phyloP scores from a whole-genome alignment of 1,139 yeast species.

The Hansenula lynferdii region DNA sequence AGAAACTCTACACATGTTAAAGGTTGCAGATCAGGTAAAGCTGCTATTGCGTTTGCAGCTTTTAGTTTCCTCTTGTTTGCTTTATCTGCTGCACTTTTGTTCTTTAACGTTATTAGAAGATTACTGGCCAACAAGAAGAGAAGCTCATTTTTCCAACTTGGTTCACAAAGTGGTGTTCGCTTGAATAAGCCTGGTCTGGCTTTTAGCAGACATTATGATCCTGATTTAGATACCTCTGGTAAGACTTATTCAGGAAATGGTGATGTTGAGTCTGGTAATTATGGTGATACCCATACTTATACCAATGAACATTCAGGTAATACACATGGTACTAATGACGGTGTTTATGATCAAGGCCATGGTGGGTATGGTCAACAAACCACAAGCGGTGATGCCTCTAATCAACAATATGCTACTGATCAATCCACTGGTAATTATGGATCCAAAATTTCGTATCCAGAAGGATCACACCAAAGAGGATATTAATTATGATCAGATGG shows the following conservation, averaged over 20 bases:
- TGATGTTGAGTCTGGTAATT: slow-evolving; percentile 1
- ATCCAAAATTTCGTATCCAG: background rate
- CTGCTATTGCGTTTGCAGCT: slow-evolving; percentile 31
- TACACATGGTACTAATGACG: background rate
- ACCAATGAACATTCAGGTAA: background rate
- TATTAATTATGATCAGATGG: background rate
- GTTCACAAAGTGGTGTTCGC: slow-evolving; percentile 5
- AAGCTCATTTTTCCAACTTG: slow-evolving; percentile 10
- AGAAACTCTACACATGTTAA: slow-evolving; percentile 1
- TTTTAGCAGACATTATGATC: slow-evolving; percentile 6
- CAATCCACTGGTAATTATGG: background rate
- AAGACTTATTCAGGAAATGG: background rate
- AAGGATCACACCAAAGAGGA: background rate
- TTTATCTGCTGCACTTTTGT: slow-evolving; percentile 20
- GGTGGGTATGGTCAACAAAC: background rate
- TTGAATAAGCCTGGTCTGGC: slow-evolving; percentile 15
- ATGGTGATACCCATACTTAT: background rate
- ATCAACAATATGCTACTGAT: background rate
- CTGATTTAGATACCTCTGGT: slow-evolving; percentile 5
- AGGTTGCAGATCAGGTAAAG: slow-evolving; percentile 26
- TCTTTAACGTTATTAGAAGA: slow-evolving; percentile 25
- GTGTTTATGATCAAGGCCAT: background rate
- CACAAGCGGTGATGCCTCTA: background rate
- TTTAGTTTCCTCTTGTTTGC: slow-evolving; percentile 23
- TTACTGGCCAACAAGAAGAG: slow-evolving; percentile 14